Evolutionary conservation across 2,329 filamentous ascomycete species (phyloP).

Genomic region (Aspergillus persii): DNA sequence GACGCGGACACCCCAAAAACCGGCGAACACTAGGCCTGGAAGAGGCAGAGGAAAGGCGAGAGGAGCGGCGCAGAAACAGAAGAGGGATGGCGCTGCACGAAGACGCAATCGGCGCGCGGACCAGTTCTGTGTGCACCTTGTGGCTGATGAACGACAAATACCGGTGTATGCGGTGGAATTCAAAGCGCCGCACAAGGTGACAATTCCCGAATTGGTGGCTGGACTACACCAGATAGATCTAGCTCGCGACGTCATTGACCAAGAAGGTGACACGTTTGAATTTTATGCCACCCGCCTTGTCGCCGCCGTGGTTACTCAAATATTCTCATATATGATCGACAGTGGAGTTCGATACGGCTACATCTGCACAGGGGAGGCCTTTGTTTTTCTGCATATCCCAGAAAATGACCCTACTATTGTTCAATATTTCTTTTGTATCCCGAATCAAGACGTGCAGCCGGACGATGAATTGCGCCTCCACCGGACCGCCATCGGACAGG

Average conservation of each 20-base stretch:
- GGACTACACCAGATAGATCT: conserved; percentile 26
- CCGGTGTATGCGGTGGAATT: conserved; percentile 27
- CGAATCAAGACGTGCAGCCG: conserved; percentile 23
- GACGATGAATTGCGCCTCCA: conserved; percentile 24
- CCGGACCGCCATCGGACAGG: conserved; percentile 31
- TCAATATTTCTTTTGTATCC: conserved; percentile 26
- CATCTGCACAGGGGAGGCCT: conserved; percentile 30
- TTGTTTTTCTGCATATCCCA: conserved; percentile 30
- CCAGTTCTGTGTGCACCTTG: conserved; percentile 24
- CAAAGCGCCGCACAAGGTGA: conserved; percentile 24
- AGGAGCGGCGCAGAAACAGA: neutral
- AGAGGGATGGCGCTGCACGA: conserved; percentile 9
- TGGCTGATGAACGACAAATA: conserved; percentile 18
- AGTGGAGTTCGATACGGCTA: conserved; percentile 25
- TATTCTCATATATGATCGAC: conserved; percentile 31
- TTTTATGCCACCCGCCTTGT: conserved; percentile 25
- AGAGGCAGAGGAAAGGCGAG: conserved; percentile 15
- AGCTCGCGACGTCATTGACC: conserved; percentile 23
- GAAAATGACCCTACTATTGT: conserved; percentile 19
- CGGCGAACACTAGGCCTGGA: conserved; percentile 6
- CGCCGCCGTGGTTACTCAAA: conserved; percentile 25
- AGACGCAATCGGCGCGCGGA: conserved; percentile 22
- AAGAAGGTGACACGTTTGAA: conserved; percentile 25
- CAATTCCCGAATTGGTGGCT: conserved; percentile 18
- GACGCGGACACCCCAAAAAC: conserved; percentile 5